phyloP scores from a whole-genome alignment of 495 filamentous ascomycete species.

The Hypoxylon cercidicola region DNA sequence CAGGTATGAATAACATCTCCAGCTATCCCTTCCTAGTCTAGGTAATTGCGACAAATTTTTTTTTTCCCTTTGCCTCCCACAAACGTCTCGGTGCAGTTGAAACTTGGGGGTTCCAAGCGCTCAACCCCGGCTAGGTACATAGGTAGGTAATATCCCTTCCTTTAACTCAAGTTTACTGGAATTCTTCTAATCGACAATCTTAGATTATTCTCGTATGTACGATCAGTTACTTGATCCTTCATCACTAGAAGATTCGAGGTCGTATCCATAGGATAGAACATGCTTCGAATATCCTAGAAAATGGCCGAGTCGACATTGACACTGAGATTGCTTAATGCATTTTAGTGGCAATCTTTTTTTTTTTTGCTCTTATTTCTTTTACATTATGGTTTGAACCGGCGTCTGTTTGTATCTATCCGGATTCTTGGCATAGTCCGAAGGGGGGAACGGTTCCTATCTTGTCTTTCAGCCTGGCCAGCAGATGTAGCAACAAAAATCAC shows the following conservation, averaged over 20 bases:
- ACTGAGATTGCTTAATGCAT: slow-evolving; percentile 2
- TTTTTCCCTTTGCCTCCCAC: slow-evolving; percentile 10
- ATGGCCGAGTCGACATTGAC: background rate
- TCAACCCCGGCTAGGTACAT: slow-evolving; percentile 4
- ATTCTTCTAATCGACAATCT: too few species aligned
- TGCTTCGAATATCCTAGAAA: background rate
- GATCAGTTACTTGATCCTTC: too few species aligned
- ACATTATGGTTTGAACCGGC: slow-evolving; percentile 9
- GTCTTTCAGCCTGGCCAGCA: slow-evolving; percentile 15
- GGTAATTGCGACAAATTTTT: slow-evolving; percentile 32
- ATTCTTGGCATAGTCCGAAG: slow-evolving; percentile 36
- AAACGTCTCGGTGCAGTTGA: slow-evolving; percentile 16
- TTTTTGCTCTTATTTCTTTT: background rate
- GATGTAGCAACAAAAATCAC: slow-evolving; percentile 16
- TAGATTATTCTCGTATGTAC: background rate
- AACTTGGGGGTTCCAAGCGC: slow-evolving; percentile 17
- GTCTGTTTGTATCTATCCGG: slow-evolving; percentile 25
- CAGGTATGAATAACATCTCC: background rate
- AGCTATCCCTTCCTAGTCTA: slow-evolving; percentile 36
- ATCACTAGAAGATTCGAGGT: slow-evolving; percentile 6
- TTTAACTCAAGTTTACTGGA: slow-evolving; percentile 10
- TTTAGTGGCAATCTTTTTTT: slow-evolving; percentile 28
- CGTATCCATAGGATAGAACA: too few species aligned
- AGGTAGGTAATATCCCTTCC: background rate
- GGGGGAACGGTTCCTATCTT: slow-evolving; percentile 12